These are phyloP conservation scores for Clarireedia paspali DNA, from an alignment of 2,329 filamentous ascomycete genomes.

Conservation along the genomic window DNA sequence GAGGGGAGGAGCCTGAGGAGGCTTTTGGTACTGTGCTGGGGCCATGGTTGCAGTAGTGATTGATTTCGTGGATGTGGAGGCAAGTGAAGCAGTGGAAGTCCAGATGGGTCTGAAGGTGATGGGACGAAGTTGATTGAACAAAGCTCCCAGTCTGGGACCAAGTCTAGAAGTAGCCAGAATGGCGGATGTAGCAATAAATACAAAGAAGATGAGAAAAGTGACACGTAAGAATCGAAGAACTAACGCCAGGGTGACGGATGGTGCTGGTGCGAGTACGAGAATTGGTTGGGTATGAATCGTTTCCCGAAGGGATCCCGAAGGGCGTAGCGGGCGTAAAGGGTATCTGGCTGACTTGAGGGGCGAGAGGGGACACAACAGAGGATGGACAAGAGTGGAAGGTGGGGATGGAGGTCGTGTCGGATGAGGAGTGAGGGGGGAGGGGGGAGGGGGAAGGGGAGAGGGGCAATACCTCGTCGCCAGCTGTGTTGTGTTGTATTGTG, in stretches of 20 bases:
- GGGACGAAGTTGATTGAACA: conserved; percentile 48
- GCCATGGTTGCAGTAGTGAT: conserved; percentile 53
- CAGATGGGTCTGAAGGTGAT: conserved; percentile 9
- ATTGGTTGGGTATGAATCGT: neutral
- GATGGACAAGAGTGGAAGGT: neutral
- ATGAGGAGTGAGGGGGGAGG: no score
- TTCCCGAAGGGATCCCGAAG: no score
- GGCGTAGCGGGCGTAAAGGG: no score
- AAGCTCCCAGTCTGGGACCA: conserved; percentile 43
- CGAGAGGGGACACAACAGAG: no score
- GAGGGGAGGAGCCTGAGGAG: conserved; percentile 69
- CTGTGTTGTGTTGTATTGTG: no score
- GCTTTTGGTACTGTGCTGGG: conserved; percentile 59
- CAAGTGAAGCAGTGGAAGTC: neutral
- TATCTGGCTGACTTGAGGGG: no score
- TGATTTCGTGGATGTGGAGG: neutral
- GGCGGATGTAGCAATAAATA: conserved; percentile 48
- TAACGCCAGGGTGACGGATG: conserved; percentile 3
- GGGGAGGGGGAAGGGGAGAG: no score
- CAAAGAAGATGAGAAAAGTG: conserved; percentile 43
- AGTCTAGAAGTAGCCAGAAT: conserved; percentile 56
- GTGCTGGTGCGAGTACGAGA: neutral
- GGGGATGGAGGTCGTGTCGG: no score
- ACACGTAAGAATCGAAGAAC: conserved; percentile 26
- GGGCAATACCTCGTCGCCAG: no score